phyloP scores from a whole-genome alignment of 2,329 filamentous ascomycete genomes.

The Fusarium concolor region DNA sequence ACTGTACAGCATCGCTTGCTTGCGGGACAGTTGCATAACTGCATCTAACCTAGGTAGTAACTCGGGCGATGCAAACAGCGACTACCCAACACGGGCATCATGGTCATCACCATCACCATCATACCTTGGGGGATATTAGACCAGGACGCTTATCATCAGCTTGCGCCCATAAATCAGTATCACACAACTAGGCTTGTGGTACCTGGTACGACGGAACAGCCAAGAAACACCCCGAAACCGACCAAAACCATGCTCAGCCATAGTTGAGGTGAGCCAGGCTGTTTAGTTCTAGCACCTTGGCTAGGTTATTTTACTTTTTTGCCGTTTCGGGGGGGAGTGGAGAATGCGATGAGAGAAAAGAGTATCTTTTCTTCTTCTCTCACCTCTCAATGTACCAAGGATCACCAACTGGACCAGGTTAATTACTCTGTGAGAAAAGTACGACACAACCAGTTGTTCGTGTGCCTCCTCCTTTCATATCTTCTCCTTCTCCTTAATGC shows the following conservation, averaged over 20 bases:
- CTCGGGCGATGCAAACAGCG: constrained; percentile 10
- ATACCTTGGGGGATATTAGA: background rate
- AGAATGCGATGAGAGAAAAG: constrained; percentile 26
- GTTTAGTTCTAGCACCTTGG: constrained; percentile 9
- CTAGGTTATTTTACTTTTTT: constrained; percentile 32
- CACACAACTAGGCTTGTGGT: constrained; percentile 6
- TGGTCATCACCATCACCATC: too few species aligned
- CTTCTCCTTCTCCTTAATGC: background rate
- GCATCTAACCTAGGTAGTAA: background rate
- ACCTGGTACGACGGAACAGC: constrained; percentile 22
- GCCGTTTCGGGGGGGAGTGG: constrained; percentile 21
- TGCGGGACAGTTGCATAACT: constrained; percentile 21
- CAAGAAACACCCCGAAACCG: constrained; percentile 5
- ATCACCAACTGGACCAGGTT: constrained; percentile 14
- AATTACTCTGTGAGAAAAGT: constrained; percentile 15
- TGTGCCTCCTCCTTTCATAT: background rate
- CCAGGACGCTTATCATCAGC: background rate
- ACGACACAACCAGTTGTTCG: constrained; percentile 5
- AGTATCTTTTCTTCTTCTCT: constrained; percentile 21
- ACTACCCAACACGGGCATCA: background rate
- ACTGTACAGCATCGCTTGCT: constrained; percentile 16
- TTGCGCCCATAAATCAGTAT: background rate
- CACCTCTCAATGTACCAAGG: constrained; percentile 14
- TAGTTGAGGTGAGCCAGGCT: constrained; percentile 12
- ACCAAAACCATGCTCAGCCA: constrained; percentile 6